Conservation (phyloP, 768 basidiomycete genomes). For the Termitomyces sp. region DNA sequence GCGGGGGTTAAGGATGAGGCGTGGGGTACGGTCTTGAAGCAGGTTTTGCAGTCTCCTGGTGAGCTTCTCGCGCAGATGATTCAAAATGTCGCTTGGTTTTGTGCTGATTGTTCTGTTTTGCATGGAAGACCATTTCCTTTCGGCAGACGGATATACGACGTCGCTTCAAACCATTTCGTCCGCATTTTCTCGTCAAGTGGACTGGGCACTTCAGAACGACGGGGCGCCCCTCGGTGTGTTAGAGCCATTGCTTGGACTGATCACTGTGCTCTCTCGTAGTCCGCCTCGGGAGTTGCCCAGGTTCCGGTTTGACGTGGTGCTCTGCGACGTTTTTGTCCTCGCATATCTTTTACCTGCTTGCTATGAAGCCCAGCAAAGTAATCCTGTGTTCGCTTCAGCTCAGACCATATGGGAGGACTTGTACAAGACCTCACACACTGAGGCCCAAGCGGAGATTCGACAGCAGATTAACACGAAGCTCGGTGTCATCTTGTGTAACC, state of each 20-base stretch:
- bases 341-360: slow-evolving; percentile 42
- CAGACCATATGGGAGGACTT: slow-evolving; percentile 31
- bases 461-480: slow-evolving; percentile 37
- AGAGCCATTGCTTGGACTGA: slow-evolving; percentile 25
- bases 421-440: slow-evolving; percentile 18
- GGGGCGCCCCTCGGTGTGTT: slow-evolving; percentile 18
- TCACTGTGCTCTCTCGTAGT: slow-evolving; percentile 23
- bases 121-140: slow-evolving; percentile 30
- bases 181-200: slow-evolving; percentile 30
- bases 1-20: slow-evolving; percentile 18
- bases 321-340: slow-evolving; percentile 44
- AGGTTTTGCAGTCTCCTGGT: slow-evolving; percentile 40
- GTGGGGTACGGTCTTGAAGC: slow-evolving; percentile 26
- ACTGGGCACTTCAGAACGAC: slow-evolving; percentile 25
- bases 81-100: not conserved
- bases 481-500: slow-evolving; percentile 36
- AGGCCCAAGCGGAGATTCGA: slow-evolving; percentile 20
- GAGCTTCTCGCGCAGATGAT: not conserved
- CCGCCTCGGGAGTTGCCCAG: slow-evolving; percentile 12
- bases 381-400: slow-evolving; percentile 21
- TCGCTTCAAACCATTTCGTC: slow-evolving; percentile 28
- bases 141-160: slow-evolving; percentile 25
- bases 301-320: slow-evolving; percentile 17
- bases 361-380: slow-evolving; percentile 10
- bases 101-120: not conserved